A percentile compares a stretch with the other conserved stretches of the same genome.
Evolutionary conservation across 2,329 filamentous ascomycete genomes (phyloP).

Genomic region (Penicillium glabrum): DNA sequence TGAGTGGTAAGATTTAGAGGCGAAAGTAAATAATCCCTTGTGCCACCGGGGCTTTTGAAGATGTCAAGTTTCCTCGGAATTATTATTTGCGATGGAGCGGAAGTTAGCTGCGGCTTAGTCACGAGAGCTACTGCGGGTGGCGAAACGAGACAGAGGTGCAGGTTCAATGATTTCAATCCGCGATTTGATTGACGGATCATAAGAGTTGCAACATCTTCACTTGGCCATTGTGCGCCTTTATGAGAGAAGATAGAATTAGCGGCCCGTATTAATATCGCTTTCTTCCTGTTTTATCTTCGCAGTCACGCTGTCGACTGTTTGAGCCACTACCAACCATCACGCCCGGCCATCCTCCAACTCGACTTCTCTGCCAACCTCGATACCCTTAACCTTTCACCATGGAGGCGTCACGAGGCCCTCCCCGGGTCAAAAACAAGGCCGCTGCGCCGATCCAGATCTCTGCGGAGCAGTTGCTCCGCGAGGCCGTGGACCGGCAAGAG

Average conservation of each 20-base stretch:
- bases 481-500: constrained; percentile 96
- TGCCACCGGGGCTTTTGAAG: background rate
- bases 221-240: background rate
- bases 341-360: background rate
- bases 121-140: constrained; percentile 21
- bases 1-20: too few relatives aligned
- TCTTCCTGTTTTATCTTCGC: background rate
- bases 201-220: background rate
- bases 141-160: constrained; percentile 19
- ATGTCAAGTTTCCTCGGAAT: background rate
- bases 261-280: background rate
- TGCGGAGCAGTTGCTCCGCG: constrained; percentile 93
- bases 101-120: constrained; percentile 20
- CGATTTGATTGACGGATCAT: background rate
- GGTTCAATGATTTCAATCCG: constrained; percentile 16
- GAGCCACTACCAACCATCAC: background rate
- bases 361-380: background rate
- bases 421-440: constrained; percentile 98
- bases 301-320: background rate
- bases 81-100: constrained; percentile 1
- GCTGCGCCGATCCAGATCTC: constrained; percentile 88
- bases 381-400: constrained; percentile 52
- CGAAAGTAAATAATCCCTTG: background rate
- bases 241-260: background rate
- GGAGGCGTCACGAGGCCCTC: constrained; percentile 88